phyloP scores from a whole-genome alignment of 78 protist genomes.

The Chrysochromulina parva region DNA sequence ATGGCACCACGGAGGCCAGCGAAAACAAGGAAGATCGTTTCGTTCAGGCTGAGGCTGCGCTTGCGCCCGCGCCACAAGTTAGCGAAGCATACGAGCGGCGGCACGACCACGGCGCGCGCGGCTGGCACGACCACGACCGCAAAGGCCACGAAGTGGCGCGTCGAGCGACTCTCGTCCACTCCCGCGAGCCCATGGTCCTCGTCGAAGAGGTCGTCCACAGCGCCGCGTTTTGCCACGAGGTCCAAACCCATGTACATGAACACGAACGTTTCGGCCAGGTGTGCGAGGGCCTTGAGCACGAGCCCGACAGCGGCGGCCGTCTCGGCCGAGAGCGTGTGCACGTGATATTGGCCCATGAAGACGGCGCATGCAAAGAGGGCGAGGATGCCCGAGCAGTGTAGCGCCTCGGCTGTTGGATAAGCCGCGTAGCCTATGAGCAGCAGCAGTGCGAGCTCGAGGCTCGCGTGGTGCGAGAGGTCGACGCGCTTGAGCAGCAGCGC shows the following conservation, averaged over 20 bases:
- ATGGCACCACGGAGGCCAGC: too few species aligned
- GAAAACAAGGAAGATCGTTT: too few species aligned
- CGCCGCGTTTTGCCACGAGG: too few species aligned
- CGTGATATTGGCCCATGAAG: not conserved
- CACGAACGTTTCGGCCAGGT: not conserved
- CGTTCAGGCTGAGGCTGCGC: too few species aligned
- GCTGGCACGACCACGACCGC: too few species aligned
- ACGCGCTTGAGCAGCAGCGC: not conserved
- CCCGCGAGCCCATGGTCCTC: too few species aligned
- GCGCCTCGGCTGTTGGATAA: not conserved
- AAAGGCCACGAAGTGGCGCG: too few species aligned
- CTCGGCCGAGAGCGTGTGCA: not conserved
- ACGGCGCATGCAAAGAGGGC: slow-evolving; percentile 24
- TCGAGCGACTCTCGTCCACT: too few species aligned
- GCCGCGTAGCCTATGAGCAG: not conserved
- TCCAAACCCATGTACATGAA: not conserved
- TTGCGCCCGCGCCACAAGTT: too few species aligned
- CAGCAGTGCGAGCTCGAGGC: not conserved
- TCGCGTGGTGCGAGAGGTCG: not conserved
- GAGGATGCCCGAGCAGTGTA: slow-evolving; percentile 19
- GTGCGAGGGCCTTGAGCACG: not conserved
- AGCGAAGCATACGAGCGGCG: too few species aligned
- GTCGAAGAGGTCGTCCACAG: too few species aligned
- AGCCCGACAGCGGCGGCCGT: not conserved
- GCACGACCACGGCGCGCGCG: too few species aligned